These are phyloP conservation scores for Barnettozyma populi DNA, from an alignment of 805 yeast species.

Conservation along the genomic window DNA sequence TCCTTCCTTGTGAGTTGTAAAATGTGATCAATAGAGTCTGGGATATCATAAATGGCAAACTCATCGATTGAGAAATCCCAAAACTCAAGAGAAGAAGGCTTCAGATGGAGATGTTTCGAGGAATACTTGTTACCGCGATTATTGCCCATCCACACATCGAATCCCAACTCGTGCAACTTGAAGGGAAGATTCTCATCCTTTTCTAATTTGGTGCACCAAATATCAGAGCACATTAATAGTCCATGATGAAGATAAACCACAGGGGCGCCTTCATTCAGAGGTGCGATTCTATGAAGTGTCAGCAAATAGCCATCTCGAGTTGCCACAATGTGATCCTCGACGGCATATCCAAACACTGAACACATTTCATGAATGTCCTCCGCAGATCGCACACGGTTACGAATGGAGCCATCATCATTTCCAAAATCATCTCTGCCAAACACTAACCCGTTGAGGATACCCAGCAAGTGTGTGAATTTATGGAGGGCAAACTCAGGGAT, in stretches of 20 bases:
- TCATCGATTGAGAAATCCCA: slow-evolving; percentile 94
- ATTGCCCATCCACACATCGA: slow-evolving; percentile 93
- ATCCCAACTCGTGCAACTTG: slow-evolving; percentile 69
- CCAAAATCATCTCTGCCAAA: slow-evolving; percentile 7
- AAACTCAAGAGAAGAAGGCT: slow-evolving; percentile 39
- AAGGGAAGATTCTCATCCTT: slow-evolving; percentile 62
- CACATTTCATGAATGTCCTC: slow-evolving; percentile 61
- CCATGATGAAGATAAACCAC: slow-evolving; percentile 90
- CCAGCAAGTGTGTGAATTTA: slow-evolving; percentile 27
- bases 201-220: slow-evolving; percentile 57
- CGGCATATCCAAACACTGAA: slow-evolving; percentile 55
- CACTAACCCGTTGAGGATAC: background rate
- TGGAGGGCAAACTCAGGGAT: slow-evolving; percentile 40
- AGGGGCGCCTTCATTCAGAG: slow-evolving; percentile 29
- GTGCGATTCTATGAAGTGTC: slow-evolving; percentile 67
- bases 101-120: slow-evolving; percentile 22
- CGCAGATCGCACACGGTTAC: slow-evolving; percentile 40
- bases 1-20: slow-evolving; percentile 41
- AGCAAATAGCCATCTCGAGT: slow-evolving; percentile 76
- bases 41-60: slow-evolving; percentile 86
- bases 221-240: slow-evolving; percentile 80
- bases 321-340: slow-evolving; percentile 71
- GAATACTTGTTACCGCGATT: slow-evolving; percentile 92
- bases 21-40: slow-evolving; percentile 73
- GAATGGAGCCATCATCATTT: slow-evolving; percentile 18